Base-by-base conservation (phyloP, 2,329 filamentous ascomycete species). In the Uncinocarpus reesii region DNA sequence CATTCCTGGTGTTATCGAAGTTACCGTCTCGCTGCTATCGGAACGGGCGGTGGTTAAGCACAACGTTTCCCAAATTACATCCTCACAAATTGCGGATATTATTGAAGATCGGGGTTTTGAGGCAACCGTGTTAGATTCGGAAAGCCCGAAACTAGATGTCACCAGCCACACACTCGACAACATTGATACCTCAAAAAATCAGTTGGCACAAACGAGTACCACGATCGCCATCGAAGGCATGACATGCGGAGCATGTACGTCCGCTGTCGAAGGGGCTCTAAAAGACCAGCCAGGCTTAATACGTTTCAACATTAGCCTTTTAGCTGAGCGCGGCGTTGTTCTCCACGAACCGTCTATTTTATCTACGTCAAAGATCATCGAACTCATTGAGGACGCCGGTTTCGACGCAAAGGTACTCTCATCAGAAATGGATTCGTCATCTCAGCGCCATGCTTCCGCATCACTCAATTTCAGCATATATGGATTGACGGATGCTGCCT, bases 201-300 rank as follows among this genome's bases (percentile, higher is more conserved):
- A 66, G 46, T 50, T 62, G 6, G 65, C 64, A 21, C 54, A 59
- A 2, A 74, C 82, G 49, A 86, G 80, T 0, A 95, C 89, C 0
- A 96, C 89, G 0, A 76, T 98, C 15, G 81, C 85, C 3, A 86
- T 98, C 47, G 86, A 92, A 56, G 92, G 92, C 43, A 98, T 98
- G 92, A 98, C 92, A 1, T 96, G 92, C 62, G 90, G 90, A 18
- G 87, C 92, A 35, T 98, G 92, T 66, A 96, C 92, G 0, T 90
- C 90, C 1, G 88, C 90, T 4, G 81, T 96, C 1, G 86, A 95
- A 60, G 76, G 79, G 43, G 87, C 84, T 2, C 92, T 98, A 67
- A 78, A 80, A 56, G 78, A 77, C 53, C 67, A 90, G 1, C 79
- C 84, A 7, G 92, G 92, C 18, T 66, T 96, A 13, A 62, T 87